Evolutionary conservation across 192 early-diverging fungal genomes (phyloP), one percentile per base, ranked within the genome.

Genomic region (Gaertneriomyces sp.): DNA sequence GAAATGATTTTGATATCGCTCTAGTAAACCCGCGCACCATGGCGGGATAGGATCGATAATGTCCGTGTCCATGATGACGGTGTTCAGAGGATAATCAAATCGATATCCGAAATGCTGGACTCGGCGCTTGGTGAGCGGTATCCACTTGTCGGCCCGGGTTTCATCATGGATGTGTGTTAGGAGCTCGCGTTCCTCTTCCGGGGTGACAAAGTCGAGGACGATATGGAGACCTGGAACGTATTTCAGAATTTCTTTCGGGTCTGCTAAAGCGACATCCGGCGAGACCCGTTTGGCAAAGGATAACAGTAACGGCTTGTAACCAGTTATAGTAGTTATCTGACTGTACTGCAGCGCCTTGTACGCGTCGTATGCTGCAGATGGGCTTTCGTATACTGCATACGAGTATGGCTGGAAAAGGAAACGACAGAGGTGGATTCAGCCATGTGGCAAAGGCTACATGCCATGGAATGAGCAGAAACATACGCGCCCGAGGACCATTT

Each of bases 171-270:
- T 8, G 1, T 8, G 7, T 9, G 11, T 10, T 20, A 54, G 11
- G 41, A 54, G 4, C 17, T 49, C 17, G 47, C 11, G 2, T 49
- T 49, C 47, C 17, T 49, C 17, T 17, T 49, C 17, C 12, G 17
- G 17, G 47, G 47, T n/a, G 3, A 81, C 70, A 75, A 84, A 81
- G 42, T 76, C 70, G 1, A 45, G 63, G 7, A 80, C 25, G 40
- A 72, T 62, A 45, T 42, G 51, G 9, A 84, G 58, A 8, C 73
- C 72, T 6, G 63, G 53, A 12, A 75, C 41, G 10, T 42, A 3
- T 9, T 41, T n/a, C 14, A 44, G 42, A 8, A 71, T 42, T 5
- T 67, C 60, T 17, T 11, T 41, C n/a, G 54, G 53, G 19, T 46
- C 40, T 33, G 33, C 42, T 6, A 61, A 11, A 43, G 66, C 60